Conservation (phyloP, 768 basidiomycete species). For the Boletus rufocinnamomeus region DNA sequence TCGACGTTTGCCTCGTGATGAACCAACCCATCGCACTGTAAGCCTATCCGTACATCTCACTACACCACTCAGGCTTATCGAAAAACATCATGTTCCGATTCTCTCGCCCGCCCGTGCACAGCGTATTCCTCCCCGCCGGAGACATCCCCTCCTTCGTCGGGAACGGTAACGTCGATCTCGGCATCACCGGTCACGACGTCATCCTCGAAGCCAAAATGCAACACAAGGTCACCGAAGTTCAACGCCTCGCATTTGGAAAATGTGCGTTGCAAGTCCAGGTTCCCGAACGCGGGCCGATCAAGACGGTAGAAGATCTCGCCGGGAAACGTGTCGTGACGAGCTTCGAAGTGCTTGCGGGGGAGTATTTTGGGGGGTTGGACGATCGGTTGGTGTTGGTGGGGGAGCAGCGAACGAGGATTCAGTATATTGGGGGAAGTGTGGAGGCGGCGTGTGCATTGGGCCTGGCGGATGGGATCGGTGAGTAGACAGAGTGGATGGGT, state of each 20-base stretch:
- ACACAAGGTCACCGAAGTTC: conserved; percentile 70
- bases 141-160: conserved; percentile 99
- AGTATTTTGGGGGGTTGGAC: conserved; percentile 76
- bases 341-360: conserved; percentile 84
- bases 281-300: conserved; percentile 70
- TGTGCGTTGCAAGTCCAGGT: conserved; percentile 90
- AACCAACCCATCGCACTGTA: conserved; percentile 95
- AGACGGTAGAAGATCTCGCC: conserved; percentile 74
- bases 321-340: conserved; percentile 95
- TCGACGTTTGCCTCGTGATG: conserved; percentile 91
- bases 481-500: conserved; percentile 24
- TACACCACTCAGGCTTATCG: background rate
- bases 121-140: conserved; percentile 93
- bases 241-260: conserved; percentile 90
- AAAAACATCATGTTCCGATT: no score
- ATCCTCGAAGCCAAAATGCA: conserved; percentile 90
- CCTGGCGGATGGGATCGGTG: conserved; percentile 95
- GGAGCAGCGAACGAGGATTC: conserved; percentile 73
- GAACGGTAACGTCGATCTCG: conserved; percentile 94
- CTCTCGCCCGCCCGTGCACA: conserved; percentile 33
- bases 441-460: conserved; percentile 98
- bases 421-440: conserved; percentile 96
- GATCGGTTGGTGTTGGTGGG: conserved; percentile 50
- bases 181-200: conserved; percentile 98
- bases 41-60: conserved; percentile 28